Base-by-base conservation (phyloP, 2,329 filamentous ascomycete species). In the Herpotrichia juniperi region DNA sequence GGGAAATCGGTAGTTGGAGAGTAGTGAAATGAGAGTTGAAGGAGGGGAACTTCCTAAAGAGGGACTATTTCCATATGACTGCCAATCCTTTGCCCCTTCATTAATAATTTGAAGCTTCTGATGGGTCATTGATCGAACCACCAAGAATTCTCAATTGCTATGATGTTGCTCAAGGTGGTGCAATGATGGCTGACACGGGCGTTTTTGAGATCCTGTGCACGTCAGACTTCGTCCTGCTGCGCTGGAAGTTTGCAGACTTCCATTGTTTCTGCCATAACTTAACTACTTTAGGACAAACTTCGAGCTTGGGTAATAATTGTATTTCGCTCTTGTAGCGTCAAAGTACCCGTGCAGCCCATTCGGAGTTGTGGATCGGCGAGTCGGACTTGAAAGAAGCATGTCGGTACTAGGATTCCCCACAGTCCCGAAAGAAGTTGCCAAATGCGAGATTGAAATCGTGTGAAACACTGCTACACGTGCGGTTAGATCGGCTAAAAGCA, bases 1-100 rank as follows among this genome's bases (percentile, higher is more conserved):
- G 35, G 16, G 34, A 19, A 24, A 21, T 56, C 56, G 59, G 59
- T 62, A 62, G 57, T 59, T 62, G 54, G 50, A 34, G 56, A 57
- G 34, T 32, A 32, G 30, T 50, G 51, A 56, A 49, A 51, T 47
- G 53, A 58, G n/a, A 24, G 46, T 59, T 59, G 53, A 56, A 37
- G 53, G 45, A 53, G 49, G 40, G 19, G 32, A 39, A 51, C 11
- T 16, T 31, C 14, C 9, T 26, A 19, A 10, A n/a, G 22, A 24
- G 30, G 47, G 47, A 48, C 26, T 42, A 50, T 42, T 39, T 11
- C 31, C 3, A 45, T 46, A 35, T 39, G 37, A 28, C 25, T 28
- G 5, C 35, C 16, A 17, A 19, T 14, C 3, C 19, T 35, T 21
- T 44, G 37, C 24, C 25, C 28, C 31, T 22, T 37, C 34, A 42